Conservation (phyloP, 164 flowering plant genomes). For the Vitis cinerea region DNA sequence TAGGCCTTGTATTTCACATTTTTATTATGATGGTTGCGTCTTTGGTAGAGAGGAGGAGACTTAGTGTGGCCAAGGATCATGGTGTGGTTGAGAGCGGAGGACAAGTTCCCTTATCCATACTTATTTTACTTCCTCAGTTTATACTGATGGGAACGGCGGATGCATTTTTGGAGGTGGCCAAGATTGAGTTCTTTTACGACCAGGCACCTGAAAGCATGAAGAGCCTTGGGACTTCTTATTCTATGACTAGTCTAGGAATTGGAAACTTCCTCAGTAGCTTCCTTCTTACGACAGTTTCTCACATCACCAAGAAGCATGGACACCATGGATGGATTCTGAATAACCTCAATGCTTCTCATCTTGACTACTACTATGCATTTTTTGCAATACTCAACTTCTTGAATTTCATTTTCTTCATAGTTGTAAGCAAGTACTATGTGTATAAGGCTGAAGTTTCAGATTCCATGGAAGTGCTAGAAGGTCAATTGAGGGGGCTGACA, state of each 20-base stretch:
- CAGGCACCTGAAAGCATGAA: constrained; percentile 77
- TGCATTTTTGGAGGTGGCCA: constrained; percentile 62
- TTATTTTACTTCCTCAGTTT: constrained; percentile 65
- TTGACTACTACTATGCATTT: constrained; percentile 62
- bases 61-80: constrained; percentile 39
- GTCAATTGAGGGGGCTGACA: constrained; percentile 30
- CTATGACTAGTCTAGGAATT: constrained; percentile 45
- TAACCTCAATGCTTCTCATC: constrained; percentile 65
- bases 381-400: constrained; percentile 45
- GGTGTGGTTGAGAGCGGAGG: constrained; percentile 36
- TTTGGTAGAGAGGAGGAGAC: constrained; percentile 37
- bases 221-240: constrained; percentile 71
- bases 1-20: constrained; percentile 51
- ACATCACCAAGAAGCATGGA: constrained; percentile 39
- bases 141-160: constrained; percentile 71
- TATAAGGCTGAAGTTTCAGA: constrained; percentile 67
- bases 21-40: constrained; percentile 48
- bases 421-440: constrained; percentile 43
- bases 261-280: constrained; percentile 70
- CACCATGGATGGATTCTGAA: constrained; percentile 61
- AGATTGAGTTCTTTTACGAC: constrained; percentile 78
- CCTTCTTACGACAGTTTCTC: constrained; percentile 54
- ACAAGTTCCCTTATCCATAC: constrained; percentile 52
- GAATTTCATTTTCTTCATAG: constrained; percentile 50
- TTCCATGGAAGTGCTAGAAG: constrained; percentile 44